These are phyloP conservation scores for Colletotrichum godetiae DNA, from an alignment of 2,329 filamentous ascomycete genomes.

Conservation along the genomic window DNA sequence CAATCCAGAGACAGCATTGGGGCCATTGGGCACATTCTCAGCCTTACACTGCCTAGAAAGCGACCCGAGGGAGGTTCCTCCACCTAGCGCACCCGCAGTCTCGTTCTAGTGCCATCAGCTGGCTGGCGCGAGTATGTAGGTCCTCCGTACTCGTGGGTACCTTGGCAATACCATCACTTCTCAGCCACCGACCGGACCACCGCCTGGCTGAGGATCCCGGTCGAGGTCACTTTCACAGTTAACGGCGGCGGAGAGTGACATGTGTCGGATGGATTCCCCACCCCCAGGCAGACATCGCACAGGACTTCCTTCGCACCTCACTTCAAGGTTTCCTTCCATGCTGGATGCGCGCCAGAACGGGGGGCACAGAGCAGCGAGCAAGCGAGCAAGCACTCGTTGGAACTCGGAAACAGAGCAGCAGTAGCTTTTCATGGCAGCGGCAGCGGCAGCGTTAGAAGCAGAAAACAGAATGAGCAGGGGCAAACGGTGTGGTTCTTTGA, in stretches of 20 bases:
- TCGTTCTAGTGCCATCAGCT: conserved; percentile 38
- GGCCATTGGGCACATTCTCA: conserved; percentile 14
- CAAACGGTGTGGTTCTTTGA: background rate
- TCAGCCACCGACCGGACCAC: conserved; percentile 39
- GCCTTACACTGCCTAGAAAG: conserved; percentile 36
- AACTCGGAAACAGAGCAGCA: background rate
- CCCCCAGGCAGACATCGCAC: background rate
- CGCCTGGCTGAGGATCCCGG: background rate
- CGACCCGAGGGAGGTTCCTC: conserved; percentile 17
- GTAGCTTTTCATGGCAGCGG: background rate
- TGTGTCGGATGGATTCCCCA: conserved; percentile 7
- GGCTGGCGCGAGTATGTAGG: conserved; percentile 36
- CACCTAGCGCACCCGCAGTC: conserved; percentile 18
- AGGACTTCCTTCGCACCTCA: background rate
- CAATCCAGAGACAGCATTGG: conserved; percentile 12
- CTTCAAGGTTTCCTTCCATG: background rate
- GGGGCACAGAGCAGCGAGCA: conserved; percentile 18
- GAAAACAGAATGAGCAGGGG: background rate
- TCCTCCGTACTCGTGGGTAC: background rate
- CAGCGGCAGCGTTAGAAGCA: background rate
- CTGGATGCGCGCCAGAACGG: background rate
- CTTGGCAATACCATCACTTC: background rate
- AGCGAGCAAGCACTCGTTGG: background rate
- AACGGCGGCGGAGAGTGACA: background rate
- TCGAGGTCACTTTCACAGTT: background rate